A percentile compares a stretch with the other conserved stretches of the same genome.
Conservation (phyloP, 2,329 filamentous ascomycete species). For the Aspergillus sp. region DNA sequence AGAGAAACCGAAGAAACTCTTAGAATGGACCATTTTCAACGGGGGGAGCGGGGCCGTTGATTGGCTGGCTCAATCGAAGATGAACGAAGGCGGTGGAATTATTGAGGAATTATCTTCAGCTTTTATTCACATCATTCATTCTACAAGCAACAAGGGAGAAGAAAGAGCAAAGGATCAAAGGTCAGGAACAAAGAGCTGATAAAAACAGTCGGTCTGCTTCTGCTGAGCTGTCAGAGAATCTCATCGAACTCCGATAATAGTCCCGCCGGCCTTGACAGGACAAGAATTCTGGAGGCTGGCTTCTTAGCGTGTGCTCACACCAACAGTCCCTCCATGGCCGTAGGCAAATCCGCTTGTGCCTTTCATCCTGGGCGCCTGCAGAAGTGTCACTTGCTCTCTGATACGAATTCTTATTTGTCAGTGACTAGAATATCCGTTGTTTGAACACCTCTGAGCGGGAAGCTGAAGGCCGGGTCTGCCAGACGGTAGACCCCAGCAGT, state of each 20-base stretch:
- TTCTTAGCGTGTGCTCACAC: conserved; percentile 8
- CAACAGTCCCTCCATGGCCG: not conserved
- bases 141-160: not conserved
- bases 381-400: not conserved
- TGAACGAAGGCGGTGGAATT: conserved; percentile 43
- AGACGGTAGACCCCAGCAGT: not conserved
- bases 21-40: conserved; percentile 33
- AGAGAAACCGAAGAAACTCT: conserved; percentile 37
- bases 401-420: not conserved
- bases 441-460: not conserved
- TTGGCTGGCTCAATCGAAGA: conserved; percentile 33
- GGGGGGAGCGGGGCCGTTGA: conserved; percentile 17
- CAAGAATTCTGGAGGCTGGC: conserved; percentile 14
- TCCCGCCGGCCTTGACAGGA: conserved; percentile 7
- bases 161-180: not conserved
- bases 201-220: not conserved
- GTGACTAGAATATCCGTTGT: not conserved
- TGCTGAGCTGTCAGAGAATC: conserved; percentile 8
- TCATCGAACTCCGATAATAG: conserved; percentile 7
- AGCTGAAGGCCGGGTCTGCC: not conserved
- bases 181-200: not conserved
- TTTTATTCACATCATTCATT: not conserved
- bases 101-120: not conserved
- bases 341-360: conserved; percentile 1
- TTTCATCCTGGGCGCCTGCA: conserved; percentile 5